phyloP scores from a whole-genome alignment of 2,329 filamentous ascomycete species.

The Calonectria honghensis region DNA sequence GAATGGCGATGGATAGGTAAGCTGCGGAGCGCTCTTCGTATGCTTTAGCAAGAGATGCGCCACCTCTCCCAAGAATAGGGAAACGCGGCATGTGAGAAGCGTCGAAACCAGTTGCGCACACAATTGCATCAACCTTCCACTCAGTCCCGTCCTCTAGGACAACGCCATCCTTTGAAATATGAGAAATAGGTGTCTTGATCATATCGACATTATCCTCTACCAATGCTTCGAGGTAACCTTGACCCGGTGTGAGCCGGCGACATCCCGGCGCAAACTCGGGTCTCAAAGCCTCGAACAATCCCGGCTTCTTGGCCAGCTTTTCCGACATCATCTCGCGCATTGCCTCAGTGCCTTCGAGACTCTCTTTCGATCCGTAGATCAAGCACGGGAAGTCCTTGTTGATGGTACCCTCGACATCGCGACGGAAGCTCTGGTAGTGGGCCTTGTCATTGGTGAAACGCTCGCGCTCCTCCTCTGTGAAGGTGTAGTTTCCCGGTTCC shows the following conservation, averaged over 20 bases:
- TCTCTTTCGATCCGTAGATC: not conserved
- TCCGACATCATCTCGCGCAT: conserved; percentile 17
- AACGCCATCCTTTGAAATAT: not conserved
- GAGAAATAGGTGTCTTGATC: conserved; percentile 8
- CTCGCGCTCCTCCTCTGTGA: conserved; percentile 6
- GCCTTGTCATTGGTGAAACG: conserved; percentile 5
- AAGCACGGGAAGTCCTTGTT: conserved; percentile 13
- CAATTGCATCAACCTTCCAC: conserved; percentile 11
- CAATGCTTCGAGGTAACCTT: conserved; percentile 17
- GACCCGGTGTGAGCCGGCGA: conserved; percentile 2
- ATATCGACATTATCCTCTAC: conserved; percentile 11
- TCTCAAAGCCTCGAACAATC: conserved; percentile 1
- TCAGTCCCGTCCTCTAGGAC: not conserved
- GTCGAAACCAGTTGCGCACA: conserved; percentile 6
- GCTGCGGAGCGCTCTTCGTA: not conserved
- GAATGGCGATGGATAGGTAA: not conserved
- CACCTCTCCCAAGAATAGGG: conserved; percentile 1
- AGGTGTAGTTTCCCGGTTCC: conserved; percentile 8
- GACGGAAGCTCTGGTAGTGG: conserved; percentile 10
- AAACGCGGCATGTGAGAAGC: conserved; percentile 10
- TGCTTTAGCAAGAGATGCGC: not conserved
- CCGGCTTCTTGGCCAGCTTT: conserved; percentile 11
- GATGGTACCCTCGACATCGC: not conserved
- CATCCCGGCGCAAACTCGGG: conserved; percentile 7
- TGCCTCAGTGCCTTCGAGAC: not conserved